phyloP scores from a whole-genome alignment of 768 basidiomycete genomes.

The Kwoniella mangroviensis region DNA sequence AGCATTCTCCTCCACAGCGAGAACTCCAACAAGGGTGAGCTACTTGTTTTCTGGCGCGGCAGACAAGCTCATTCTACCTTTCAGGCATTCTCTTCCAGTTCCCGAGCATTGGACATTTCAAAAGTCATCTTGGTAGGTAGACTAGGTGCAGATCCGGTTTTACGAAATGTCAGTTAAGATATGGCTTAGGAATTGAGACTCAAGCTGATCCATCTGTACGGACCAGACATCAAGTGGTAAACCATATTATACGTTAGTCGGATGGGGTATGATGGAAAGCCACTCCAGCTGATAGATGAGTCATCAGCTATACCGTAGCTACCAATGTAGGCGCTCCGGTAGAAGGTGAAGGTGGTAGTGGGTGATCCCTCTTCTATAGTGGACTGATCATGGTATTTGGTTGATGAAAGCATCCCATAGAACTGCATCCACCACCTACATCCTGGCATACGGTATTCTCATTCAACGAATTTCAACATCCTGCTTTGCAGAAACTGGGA shows the following conservation, averaged over 20 bases:
- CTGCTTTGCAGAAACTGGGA: slow-evolving; percentile 21
- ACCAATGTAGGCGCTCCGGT: slow-evolving; percentile 27
- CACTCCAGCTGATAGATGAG: neutral
- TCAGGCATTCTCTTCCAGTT: slow-evolving; percentile 38
- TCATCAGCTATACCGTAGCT: slow-evolving; percentile 39
- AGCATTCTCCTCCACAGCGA: neutral
- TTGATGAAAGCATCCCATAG: slow-evolving; percentile 7
- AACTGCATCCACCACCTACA: slow-evolving; percentile 24
- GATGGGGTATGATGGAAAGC: neutral
- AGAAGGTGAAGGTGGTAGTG: slow-evolving; percentile 25
- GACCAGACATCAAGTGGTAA: slow-evolving; percentile 41
- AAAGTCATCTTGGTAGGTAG: slow-evolving; percentile 43
- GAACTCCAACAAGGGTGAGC: neutral
- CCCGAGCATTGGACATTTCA: slow-evolving; percentile 28
- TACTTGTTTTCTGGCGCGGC: neutral
- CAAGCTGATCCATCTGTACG: too few relatives aligned
- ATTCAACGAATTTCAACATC: slow-evolving; percentile 41
- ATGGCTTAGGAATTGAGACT: too few relatives aligned
- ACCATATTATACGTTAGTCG: slow-evolving; percentile 45
- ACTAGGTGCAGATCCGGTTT: slow-evolving; percentile 40
- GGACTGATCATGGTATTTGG: too few relatives aligned
- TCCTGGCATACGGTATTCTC: slow-evolving; percentile 48
- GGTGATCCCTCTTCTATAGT: neutral
- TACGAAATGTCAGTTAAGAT: slow-evolving; percentile 35
- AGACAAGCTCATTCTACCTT: neutral